These are phyloP conservation scores for Williopsis jadinii DNA, from an alignment of 1,139 yeast genomes.

Conservation along the genomic window DNA sequence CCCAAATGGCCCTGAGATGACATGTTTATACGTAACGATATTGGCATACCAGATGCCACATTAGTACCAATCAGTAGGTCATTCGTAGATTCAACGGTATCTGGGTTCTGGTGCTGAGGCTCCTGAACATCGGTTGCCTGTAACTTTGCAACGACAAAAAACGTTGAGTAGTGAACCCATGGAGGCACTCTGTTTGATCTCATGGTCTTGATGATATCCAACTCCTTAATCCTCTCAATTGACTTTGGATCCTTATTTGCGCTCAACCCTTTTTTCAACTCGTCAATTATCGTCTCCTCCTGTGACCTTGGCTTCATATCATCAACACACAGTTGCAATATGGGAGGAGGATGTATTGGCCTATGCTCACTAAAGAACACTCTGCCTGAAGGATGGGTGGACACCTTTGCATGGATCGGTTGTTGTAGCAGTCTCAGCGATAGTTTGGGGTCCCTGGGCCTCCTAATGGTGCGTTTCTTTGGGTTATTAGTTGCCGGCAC, in stretches of 20 bases:
- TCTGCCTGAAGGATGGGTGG: conserved; percentile 17
- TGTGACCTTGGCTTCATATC: conserved; percentile 7
- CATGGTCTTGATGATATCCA: conserved; percentile 14
- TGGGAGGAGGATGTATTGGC: conserved; percentile 26
- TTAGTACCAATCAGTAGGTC: conserved; percentile 20
- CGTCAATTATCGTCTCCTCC: conserved; percentile 8
- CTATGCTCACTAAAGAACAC: conserved; percentile 23
- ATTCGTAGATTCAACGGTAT: conserved; percentile 5
- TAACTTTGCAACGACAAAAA: conserved; percentile 22
- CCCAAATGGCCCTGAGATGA: conserved; percentile 10
- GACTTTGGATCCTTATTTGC: conserved; percentile 9
- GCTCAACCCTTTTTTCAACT: conserved; percentile 3
- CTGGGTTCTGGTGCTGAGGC: conserved; percentile 1
- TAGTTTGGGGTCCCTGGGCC: conserved; percentile 14
- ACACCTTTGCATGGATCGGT: conserved; percentile 24
- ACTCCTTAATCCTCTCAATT: conserved; percentile 19
- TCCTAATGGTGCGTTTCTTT: conserved; percentile 10
- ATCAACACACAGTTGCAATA: conserved; percentile 18
- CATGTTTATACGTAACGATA: conserved; percentile 13
- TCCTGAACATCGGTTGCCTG: neutral
- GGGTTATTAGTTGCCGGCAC: conserved; percentile 3
- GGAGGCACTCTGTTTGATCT: conserved; percentile 16
- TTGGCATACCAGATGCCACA: conserved; percentile 23
- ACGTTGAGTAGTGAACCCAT: conserved; percentile 23
- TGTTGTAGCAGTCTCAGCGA: conserved; percentile 20